phyloP scores from a whole-genome alignment of 805 yeast genomes.

The Alloascoidea africana region DNA sequence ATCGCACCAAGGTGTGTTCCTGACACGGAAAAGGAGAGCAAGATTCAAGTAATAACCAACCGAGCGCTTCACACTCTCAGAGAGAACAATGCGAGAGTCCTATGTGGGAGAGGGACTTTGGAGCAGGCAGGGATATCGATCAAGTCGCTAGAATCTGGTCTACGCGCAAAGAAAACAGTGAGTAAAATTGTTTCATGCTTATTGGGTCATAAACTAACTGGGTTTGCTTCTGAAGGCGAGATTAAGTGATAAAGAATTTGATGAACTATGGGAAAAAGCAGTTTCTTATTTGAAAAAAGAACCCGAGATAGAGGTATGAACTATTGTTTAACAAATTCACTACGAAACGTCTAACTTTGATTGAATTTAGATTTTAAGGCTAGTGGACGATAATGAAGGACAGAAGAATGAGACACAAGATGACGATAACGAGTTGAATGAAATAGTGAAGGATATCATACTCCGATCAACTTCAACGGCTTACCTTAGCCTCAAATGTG shows the following conservation, averaged over 20 bases:
- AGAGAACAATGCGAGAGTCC: conserved; percentile 45
- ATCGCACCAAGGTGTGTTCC: conserved; percentile 52
- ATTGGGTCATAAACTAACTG: too few relatives aligned
- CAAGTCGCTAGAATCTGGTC: not conserved
- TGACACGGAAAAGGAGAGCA: conserved; percentile 57
- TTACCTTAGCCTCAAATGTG: not conserved
- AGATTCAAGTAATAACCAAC: conserved; percentile 46
- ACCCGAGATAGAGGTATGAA: too few relatives aligned
- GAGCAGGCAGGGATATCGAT: not conserved
- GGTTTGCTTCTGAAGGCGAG: too few relatives aligned
- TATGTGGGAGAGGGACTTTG: conserved; percentile 33
- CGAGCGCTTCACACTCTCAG: conserved; percentile 55
- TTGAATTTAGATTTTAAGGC: too few relatives aligned
- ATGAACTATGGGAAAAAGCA: conserved; percentile 61
- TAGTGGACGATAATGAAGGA: too few relatives aligned
- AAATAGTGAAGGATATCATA: too few relatives aligned
- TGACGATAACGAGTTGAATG: too few relatives aligned
- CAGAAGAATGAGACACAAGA: too few relatives aligned
- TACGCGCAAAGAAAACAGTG: not conserved
- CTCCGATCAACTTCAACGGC: not conserved
- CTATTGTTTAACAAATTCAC: too few relatives aligned
- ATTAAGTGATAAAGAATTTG: conserved; percentile 46
- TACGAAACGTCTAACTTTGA: too few relatives aligned
- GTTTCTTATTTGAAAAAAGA: conserved; percentile 10
- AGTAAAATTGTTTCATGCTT: too few relatives aligned